These are phyloP conservation scores for Chaetomium sp. DNA, from an alignment of 2,329 filamentous ascomycete genomes.

Conservation along the genomic window DNA sequence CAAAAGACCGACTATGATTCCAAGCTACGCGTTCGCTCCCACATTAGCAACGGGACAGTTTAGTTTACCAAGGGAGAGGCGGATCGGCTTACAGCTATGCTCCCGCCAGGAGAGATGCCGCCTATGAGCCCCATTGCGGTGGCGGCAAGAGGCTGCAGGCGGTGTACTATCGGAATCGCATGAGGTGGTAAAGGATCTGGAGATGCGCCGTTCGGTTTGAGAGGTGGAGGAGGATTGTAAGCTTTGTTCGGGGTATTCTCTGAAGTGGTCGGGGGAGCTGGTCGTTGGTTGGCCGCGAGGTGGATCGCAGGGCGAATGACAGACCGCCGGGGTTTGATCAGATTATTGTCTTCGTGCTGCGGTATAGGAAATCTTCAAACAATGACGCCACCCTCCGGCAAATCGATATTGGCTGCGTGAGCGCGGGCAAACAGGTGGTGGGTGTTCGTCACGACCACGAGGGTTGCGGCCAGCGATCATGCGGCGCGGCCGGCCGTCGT, in stretches of 20 bases:
- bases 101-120: constrained; percentile 76
- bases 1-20: constrained; percentile 87
- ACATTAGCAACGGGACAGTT: constrained; percentile 14
- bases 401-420: not conserved
- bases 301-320: constrained; percentile 10
- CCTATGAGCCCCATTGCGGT: constrained; percentile 70
- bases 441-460: constrained; percentile 4
- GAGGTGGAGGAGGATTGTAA: constrained; percentile 1
- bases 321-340: constrained; percentile 1
- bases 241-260: not conserved
- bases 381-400: constrained; percentile 17
- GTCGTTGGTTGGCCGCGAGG: constrained; percentile 4
- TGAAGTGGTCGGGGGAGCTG: not conserved
- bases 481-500: constrained; percentile 24
- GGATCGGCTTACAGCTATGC: constrained; percentile 65
- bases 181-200: constrained; percentile 22
- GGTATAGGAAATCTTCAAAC: constrained; percentile 16
- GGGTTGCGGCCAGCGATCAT: constrained; percentile 25
- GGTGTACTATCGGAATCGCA: constrained; percentile 30
- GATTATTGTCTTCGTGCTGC: constrained; percentile 3
- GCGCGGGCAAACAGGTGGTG: constrained; percentile 6
- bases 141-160: constrained; percentile 38
- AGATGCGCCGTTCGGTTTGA: constrained; percentile 12
- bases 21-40: constrained; percentile 61
- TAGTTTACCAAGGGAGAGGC: too few species aligned